Percentiles rank a stretch among this genome's conserved stretches.
phyloP scores from a whole-genome alignment of 768 basidiomycete genomes.

The Russula earlei region DNA sequence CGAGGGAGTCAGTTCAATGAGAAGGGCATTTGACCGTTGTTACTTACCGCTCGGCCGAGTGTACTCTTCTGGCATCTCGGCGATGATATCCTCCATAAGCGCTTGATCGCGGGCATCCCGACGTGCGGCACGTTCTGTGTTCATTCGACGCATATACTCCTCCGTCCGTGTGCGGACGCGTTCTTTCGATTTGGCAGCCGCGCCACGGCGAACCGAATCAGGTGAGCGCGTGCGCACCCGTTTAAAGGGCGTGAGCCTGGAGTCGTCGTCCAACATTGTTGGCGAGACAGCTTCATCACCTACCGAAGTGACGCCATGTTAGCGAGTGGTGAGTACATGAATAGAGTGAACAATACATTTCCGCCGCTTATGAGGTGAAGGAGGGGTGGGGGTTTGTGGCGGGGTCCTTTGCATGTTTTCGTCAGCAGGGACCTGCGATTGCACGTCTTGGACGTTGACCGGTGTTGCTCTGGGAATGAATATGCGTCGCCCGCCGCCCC shows the following conservation, averaged over 20 bases:
- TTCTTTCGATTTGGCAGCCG: conserved; percentile 30
- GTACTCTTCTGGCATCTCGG: conserved; percentile 18
- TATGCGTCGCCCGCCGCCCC: background rate
- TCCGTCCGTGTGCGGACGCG: conserved; percentile 36
- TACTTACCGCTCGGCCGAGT: background rate
- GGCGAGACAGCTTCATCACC: conserved; percentile 1
- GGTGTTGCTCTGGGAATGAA: background rate
- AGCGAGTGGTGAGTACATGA: background rate
- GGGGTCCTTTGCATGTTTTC: conserved; percentile 8
- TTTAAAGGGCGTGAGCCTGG: conserved; percentile 28
- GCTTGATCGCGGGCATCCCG: conserved; percentile 31
- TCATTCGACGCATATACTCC: conserved; percentile 28
- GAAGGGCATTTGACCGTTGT: background rate
- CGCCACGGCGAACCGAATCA: conserved; percentile 29
- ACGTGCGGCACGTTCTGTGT: conserved; percentile 29
- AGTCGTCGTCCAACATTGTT: background rate
- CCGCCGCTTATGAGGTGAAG: conserved; percentile 10
- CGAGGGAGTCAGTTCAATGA: background rate
- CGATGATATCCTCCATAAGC: conserved; percentile 33
- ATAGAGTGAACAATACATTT: conserved; percentile 2
- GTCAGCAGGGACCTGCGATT: background rate
- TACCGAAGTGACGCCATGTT: background rate
- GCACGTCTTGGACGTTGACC: background rate
- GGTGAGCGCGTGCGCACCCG: conserved; percentile 45
- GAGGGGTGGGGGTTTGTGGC: background rate